These are phyloP conservation scores for Penicillium malachiteum DNA, from an alignment of 495 filamentous ascomycete genomes.

Conservation along the genomic window DNA sequence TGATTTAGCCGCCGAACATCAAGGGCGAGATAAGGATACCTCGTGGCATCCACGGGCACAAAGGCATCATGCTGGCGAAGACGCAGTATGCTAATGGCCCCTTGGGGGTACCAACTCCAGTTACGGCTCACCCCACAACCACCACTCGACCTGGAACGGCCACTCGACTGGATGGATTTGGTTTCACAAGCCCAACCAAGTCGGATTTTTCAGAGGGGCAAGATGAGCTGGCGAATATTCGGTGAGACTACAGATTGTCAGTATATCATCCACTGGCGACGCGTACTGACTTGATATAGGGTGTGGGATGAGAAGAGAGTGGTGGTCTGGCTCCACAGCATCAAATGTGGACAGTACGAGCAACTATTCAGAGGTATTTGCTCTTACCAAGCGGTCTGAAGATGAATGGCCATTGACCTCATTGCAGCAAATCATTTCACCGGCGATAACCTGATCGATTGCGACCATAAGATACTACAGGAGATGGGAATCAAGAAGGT, in stretches of 20 bases:
- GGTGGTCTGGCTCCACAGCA: constrained; percentile 81
- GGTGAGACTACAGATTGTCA: constrained; percentile 39
- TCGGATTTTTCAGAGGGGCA: constrained; percentile 87
- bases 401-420: constrained; percentile 3
- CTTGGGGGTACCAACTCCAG: constrained; percentile 53
- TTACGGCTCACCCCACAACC: constrained; percentile 52
- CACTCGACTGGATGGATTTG: constrained; percentile 55
- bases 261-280: neutral
- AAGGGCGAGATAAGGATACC: neutral
- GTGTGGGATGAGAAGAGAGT: constrained; percentile 91
- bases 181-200: constrained; percentile 84
- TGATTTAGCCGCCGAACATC: neutral
- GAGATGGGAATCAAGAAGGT: constrained; percentile 99
- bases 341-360: constrained; percentile 92
- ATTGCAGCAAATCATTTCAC: constrained; percentile 83
- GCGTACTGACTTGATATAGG: constrained; percentile 40
- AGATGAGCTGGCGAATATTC: constrained; percentile 57
- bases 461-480: constrained; percentile 93
- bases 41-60: constrained; percentile 1
- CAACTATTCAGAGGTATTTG: constrained; percentile 74
- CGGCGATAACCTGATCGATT: constrained; percentile 92
- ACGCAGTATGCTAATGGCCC: constrained; percentile 66
- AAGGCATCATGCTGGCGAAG: constrained; percentile 76
- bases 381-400: neutral
- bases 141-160: constrained; percentile 52